phyloP scores from a whole-genome alignment of 129 eudicot genomes.

The Helichrysum umbraculigerum region DNA sequence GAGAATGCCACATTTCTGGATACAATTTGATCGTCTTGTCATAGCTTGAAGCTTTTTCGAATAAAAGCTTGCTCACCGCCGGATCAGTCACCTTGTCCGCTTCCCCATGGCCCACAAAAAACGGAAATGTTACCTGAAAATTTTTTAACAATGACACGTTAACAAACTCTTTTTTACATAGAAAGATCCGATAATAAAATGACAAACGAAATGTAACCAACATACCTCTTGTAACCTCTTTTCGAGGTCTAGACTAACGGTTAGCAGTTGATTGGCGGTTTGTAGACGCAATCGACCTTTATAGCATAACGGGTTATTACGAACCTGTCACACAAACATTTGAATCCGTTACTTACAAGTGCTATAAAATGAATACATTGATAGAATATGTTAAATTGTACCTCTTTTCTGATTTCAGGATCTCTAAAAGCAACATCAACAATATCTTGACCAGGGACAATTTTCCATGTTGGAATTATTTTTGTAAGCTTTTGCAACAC shows the following conservation, averaged over 20 bases:
- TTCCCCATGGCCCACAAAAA: conserved; percentile 73
- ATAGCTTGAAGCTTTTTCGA: conserved; percentile 54
- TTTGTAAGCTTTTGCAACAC: conserved; percentile 40
- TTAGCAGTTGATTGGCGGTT: conserved; percentile 58
- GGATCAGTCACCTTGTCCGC: conserved; percentile 86
- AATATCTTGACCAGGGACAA: conserved; percentile 60
- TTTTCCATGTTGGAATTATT: conserved; percentile 59
- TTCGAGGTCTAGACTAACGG: conserved; percentile 72
- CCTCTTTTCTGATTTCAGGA: conserved; percentile 63
- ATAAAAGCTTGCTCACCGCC: conserved; percentile 59
- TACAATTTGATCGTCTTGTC: conserved; percentile 81
- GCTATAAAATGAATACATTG: neutral
- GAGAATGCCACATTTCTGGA: conserved; percentile 93
- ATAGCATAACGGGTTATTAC: conserved; percentile 79
- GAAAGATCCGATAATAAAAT: neutral
- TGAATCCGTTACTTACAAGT: neutral
- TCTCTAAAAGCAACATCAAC: conserved; percentile 76
- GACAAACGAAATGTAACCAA: neutral
- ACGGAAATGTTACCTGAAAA: conserved; percentile 58
- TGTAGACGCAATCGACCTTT: conserved; percentile 81
- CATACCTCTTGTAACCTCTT: conserved; percentile 64
- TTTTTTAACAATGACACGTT: neutral
- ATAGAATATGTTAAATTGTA: neutral
- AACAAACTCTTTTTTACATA: neutral
- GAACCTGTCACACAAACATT: conserved; percentile 31